These are phyloP conservation scores for Coemansia guatemalensis DNA, from an alignment of 192 early-diverging fungal genomes.

Conservation along the genomic window DNA sequence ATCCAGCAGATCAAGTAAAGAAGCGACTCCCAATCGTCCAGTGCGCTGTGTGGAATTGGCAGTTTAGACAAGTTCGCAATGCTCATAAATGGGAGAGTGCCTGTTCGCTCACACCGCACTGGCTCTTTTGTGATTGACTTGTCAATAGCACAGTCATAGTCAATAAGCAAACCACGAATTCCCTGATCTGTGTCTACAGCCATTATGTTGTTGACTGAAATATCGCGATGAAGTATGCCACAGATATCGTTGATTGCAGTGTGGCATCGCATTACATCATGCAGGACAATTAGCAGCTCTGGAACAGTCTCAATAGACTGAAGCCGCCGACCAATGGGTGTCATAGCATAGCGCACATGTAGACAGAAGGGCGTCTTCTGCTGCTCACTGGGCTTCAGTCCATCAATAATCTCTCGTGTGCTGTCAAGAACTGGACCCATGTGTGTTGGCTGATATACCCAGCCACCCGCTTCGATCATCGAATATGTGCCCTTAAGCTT, in stretches of 20 bases:
- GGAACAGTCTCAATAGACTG: neutral
- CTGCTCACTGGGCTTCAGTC: neutral
- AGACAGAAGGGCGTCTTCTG: constrained; percentile 2
- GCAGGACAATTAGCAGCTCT: constrained; percentile 3
- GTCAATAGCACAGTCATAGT: constrained; percentile 7
- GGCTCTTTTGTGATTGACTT: neutral
- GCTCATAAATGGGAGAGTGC: constrained; percentile 11
- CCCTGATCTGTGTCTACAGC: neutral
- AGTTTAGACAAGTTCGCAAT: neutral
- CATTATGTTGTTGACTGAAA: constrained; percentile 11
- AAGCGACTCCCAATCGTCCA: constrained; percentile 35
- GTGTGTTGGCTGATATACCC: neutral
- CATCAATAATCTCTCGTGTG: constrained; percentile 2
- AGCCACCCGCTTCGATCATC: neutral
- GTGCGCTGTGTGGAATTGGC: neutral
- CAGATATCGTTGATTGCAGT: neutral
- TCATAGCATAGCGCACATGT: constrained; percentile 9
- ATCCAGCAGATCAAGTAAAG: constrained; percentile 28
- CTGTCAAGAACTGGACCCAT: neutral
- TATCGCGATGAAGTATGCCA: constrained; percentile 1
- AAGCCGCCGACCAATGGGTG: constrained; percentile 1
- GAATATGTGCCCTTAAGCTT: constrained; percentile 2
- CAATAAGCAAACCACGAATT: constrained; percentile 3
- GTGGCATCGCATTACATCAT: constrained; percentile 8
- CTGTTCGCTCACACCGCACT: constrained; percentile 1